Conservation (phyloP, 768 basidiomycete genomes). For the Kwoniella europaea region DNA sequence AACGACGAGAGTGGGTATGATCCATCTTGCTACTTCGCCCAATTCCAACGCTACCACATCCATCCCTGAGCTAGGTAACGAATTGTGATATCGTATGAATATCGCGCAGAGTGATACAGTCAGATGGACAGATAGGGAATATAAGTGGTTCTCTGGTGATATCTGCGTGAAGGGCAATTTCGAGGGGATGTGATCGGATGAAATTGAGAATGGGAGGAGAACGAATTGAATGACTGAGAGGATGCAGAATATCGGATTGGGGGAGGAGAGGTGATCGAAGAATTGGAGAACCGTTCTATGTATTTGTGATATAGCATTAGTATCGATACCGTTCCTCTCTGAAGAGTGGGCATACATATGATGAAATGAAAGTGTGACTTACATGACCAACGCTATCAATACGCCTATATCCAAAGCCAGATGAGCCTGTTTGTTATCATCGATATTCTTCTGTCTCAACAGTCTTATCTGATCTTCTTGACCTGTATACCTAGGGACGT, state of each 20-base stretch:
- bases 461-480: slow-evolving; percentile 42
- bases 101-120: slow-evolving; percentile 24
- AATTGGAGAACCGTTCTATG: slow-evolving; percentile 30
- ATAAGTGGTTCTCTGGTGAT: slow-evolving; percentile 25
- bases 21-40: slow-evolving; percentile 32
- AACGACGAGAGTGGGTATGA: slow-evolving; percentile 34
- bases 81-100: slow-evolving; percentile 13
- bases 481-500: slow-evolving; percentile 16
- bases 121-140: slow-evolving; percentile 32
- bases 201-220: slow-evolving; percentile 46
- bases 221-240: slow-evolving; percentile 26
- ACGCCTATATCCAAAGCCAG: slow-evolving; percentile 39
- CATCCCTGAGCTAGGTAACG: background rate
- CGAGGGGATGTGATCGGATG: slow-evolving; percentile 25
- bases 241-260: slow-evolving; percentile 18
- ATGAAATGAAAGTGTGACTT: slow-evolving; percentile 6
- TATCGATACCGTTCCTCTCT: too few relatives aligned
- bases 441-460: slow-evolving; percentile 28
- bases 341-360: too few relatives aligned
- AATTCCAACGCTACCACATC: slow-evolving; percentile 15
- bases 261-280: slow-evolving; percentile 17
- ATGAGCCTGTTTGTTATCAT: slow-evolving; percentile 33
- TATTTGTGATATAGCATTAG: too few relatives aligned
- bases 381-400: slow-evolving; percentile 32
- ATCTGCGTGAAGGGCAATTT: slow-evolving; percentile 2